Conservation (phyloP, 2,329 filamentous ascomycete species). For the Fusarium sp. region DNA sequence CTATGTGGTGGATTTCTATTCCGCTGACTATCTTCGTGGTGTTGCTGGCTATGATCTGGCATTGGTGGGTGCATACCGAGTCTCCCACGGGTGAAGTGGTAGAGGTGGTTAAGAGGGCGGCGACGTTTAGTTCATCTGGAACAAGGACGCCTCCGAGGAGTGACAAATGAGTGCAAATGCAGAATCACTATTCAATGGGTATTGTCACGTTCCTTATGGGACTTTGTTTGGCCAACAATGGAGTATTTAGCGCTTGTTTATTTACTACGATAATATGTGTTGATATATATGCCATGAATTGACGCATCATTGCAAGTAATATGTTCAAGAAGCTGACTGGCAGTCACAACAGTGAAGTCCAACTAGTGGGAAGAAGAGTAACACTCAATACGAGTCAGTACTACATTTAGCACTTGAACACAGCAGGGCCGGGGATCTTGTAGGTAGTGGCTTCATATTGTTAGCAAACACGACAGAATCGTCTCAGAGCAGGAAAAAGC, state of each 20-base stretch:
- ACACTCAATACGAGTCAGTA: background rate
- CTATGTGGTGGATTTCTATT: constrained; percentile 50
- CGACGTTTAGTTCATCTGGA: constrained; percentile 36
- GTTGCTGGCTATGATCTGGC: constrained; percentile 47
- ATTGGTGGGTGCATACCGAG: constrained; percentile 49
- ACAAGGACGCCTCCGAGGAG: constrained; percentile 25
- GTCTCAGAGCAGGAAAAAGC: constrained; percentile 13
- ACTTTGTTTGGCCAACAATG: background rate
- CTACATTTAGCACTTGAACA: constrained; percentile 60
- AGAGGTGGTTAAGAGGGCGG: constrained; percentile 39
- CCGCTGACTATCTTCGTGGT: constrained; percentile 48
- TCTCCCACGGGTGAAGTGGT: constrained; percentile 40
- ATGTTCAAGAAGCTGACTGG: constrained; percentile 15
- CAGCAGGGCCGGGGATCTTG: constrained; percentile 61
- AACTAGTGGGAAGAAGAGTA: constrained; percentile 22
- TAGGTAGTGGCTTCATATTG: constrained; percentile 55
- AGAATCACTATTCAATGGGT: too few species aligned
- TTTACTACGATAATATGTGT: constrained; percentile 20
- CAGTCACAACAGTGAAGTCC: constrained; percentile 19
- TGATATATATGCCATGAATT: constrained; percentile 18
- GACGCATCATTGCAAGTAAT: constrained; percentile 15
- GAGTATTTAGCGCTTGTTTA: constrained; percentile 3
- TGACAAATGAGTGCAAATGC: constrained; percentile 1
- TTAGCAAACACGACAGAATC: constrained; percentile 2
- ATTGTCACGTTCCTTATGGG: background rate